A percentile compares a stretch with the other conserved stretches of the same genome.
Conservation (phyloP, 805 yeast genomes). For the Saccharomyces kudriavzevii region DNA sequence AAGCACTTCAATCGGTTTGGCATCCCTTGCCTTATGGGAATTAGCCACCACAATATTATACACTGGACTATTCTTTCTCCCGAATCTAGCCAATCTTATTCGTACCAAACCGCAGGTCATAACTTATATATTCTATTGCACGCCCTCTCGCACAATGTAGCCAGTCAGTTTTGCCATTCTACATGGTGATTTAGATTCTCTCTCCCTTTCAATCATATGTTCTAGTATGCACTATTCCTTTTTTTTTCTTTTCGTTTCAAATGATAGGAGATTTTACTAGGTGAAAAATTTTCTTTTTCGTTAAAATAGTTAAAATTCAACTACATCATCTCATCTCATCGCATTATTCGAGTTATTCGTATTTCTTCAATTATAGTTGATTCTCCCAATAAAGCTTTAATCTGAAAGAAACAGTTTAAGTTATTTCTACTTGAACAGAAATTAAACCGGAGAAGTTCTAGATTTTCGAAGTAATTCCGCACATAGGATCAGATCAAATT, state of each 20-base stretch:
- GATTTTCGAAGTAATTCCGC: background rate
- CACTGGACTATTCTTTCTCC: conserved; percentile 77
- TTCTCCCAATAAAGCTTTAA: background rate
- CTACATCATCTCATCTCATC: background rate
- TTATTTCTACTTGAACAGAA: background rate
- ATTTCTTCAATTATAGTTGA: background rate
- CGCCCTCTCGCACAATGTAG: background rate
- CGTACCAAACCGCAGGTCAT: conserved; percentile 58
- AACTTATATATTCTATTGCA: background rate
- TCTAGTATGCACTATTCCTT: background rate
- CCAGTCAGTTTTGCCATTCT: background rate
- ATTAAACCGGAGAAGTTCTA: background rate
- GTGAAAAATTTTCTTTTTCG: background rate
- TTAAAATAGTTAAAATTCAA: background rate
- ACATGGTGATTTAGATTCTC: background rate
- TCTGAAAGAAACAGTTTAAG: background rate
- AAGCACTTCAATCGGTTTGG: conserved; percentile 85
- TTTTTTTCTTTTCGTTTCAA: background rate
- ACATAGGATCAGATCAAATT: background rate
- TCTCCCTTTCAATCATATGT: background rate
- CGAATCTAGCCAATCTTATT: conserved; percentile 87
- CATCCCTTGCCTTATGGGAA: conserved; percentile 68
- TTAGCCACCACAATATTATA: conserved; percentile 89
- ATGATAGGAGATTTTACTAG: background rate
- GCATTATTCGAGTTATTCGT: background rate